These are phyloP conservation scores for Tetrahymena elliotti DNA, from an alignment of 73 alveolate genomes.

Conservation along the genomic window DNA sequence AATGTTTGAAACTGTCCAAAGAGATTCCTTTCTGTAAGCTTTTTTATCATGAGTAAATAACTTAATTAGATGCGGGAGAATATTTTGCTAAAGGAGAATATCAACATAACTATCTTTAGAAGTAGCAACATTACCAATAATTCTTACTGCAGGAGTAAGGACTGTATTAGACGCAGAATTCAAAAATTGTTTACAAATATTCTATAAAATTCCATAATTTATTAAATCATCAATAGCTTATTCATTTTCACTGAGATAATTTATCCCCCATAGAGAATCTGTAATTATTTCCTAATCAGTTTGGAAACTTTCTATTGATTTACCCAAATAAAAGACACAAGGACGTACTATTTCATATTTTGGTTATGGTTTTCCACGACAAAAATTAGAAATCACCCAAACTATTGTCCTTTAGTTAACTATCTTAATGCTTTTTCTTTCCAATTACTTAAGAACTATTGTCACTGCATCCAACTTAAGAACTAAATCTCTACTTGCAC, in stretches of 20 bases:
- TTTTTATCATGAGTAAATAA: neutral
- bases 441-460: neutral
- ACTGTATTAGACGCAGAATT: neutral
- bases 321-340: neutral
- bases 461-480: neutral
- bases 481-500: neutral
- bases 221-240: neutral
- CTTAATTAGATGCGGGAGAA: neutral
- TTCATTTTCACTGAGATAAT: neutral
- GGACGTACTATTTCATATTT: neutral
- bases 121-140: neutral
- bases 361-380: neutral
- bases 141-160: neutral
- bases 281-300: neutral
- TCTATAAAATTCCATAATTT: neutral
- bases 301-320: neutral
- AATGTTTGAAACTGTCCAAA: neutral
- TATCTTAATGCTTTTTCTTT: neutral
- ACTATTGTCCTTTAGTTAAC: neutral
- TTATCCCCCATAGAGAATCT: neutral
- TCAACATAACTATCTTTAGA: neutral
- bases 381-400: neutral
- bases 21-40: neutral
- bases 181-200: neutral
- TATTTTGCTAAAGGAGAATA: neutral